Conservation (phyloP, 2,329 filamentous ascomycete species). For the Domatiomyces catenatus region DNA sequence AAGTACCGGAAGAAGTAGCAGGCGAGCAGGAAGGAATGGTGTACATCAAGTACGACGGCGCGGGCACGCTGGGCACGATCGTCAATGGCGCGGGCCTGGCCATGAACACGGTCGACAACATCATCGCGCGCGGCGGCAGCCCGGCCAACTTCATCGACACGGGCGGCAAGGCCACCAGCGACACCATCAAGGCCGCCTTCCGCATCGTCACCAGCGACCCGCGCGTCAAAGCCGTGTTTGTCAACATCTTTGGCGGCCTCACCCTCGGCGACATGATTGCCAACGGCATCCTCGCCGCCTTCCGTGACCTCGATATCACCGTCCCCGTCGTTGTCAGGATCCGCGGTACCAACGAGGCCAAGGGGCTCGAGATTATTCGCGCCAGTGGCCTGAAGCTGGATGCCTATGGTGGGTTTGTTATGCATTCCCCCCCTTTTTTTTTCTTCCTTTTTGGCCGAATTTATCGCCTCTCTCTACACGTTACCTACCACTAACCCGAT, state of each 20-base stretch:
- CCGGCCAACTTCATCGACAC: conserved; percentile 81
- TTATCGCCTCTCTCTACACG: not conserved
- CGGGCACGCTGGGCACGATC: conserved; percentile 53
- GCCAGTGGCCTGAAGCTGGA: conserved; percentile 52
- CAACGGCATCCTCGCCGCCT: conserved; percentile 55
- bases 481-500: not conserved
- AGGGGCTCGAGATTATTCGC: conserved; percentile 53
- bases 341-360: conserved; percentile 57
- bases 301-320: conserved; percentile 49
- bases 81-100: conserved; percentile 82
- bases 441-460: not conserved
- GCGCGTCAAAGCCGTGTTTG: conserved; percentile 56
- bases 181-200: conserved; percentile 66
- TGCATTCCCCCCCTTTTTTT: not conserved
- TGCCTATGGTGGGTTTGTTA: conserved; percentile 57
- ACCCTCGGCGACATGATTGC: conserved; percentile 73
- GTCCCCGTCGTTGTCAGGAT: conserved; percentile 65
- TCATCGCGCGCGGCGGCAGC: conserved; percentile 49
- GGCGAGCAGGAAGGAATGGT: conserved; percentile 61
- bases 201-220: conserved; percentile 55
- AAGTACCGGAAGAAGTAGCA: conserved; percentile 43
- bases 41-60: conserved; percentile 48
- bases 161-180: conserved; percentile 70
- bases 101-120: conserved; percentile 79
- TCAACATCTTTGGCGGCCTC: conserved; percentile 56